Evolutionary conservation across 2,329 filamentous ascomycete species (phyloP), one percentile per base, ranked within the genome.

Genomic region (Aspergillus novofumigatus): DNA sequence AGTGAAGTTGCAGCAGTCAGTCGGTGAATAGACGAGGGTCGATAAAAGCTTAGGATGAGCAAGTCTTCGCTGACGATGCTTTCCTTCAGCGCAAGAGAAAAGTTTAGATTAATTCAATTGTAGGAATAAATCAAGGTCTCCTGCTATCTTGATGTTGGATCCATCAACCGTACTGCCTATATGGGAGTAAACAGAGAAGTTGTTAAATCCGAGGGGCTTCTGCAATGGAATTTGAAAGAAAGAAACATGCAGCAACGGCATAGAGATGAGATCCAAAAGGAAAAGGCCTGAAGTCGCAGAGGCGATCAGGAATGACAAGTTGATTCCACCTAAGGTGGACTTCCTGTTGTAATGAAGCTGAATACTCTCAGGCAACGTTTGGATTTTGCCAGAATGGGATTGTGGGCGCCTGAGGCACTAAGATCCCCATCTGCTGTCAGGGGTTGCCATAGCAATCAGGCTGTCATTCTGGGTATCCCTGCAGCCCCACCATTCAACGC

Each of bases 391-490:
- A 44, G 44, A 63, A 65, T 51, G 47, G 65, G 66, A 59, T n/a
- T 50, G 2, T 41, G 3, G 14, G 20, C 44, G 63, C 62, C 64
- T 65, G 32, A 65, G 64, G 63, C 62, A 53, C 55, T 32, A 26
- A 49, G 38, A 41, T 55, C 44, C 50, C 47, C 35, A 50, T 52
- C 49, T 45, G 44, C 53, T 41, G 48, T 25, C 25, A 29, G 2
- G 38, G 50, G 68, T 71, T 71, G 67, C 68, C 63, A 70, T 66
- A 59, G 67, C 68, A 67, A 70, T 69, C 28, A 44, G 41, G 42
- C 52, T 41, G 49, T 23, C 38, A 41, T 25, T 29, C 41, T 50
- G 23, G 23, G 9, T 32, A 47, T 48, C 11, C 23, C n/a, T 17
- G 26, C 29, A 35, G n/a, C 3, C 23, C 32, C 35, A 11, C 32